Conservation (phyloP, 2,329 filamentous ascomycete species). For the Aureobasidium lini region DNA sequence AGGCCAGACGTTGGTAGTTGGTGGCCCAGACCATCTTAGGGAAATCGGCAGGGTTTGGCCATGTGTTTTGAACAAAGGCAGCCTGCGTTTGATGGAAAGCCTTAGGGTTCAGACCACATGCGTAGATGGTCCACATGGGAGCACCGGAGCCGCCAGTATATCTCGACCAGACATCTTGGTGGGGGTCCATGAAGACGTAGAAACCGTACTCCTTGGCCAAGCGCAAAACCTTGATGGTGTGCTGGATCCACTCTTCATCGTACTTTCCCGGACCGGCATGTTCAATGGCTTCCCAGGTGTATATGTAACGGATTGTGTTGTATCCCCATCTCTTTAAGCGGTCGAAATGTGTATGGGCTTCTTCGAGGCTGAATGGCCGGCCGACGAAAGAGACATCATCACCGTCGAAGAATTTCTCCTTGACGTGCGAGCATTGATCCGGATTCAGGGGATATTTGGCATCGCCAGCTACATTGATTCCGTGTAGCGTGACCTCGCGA, state of each 20-base stretch:
- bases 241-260: constrained; percentile 86
- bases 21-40: constrained; percentile 99
- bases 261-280: constrained; percentile 83
- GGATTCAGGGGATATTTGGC: constrained; percentile 81
- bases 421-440: constrained; percentile 70
- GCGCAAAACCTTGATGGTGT: constrained; percentile 78
- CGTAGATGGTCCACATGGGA: constrained; percentile 96
- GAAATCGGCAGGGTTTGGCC: constrained; percentile 72
- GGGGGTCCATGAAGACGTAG: constrained; percentile 96
- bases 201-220: constrained; percentile 86
- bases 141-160: constrained; percentile 92
- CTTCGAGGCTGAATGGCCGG: constrained; percentile 73
- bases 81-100: constrained; percentile 82
- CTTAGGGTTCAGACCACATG: constrained; percentile 80
- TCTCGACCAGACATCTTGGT: constrained; percentile 97
- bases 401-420: constrained; percentile 79
- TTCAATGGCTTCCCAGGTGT: constrained; percentile 99
- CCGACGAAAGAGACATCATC: constrained; percentile 85
- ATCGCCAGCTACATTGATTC: constrained; percentile 89
- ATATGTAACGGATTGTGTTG: constrained; percentile 93
- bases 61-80: constrained; percentile 91
- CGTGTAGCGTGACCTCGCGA: constrained; percentile 79
- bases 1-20: constrained; percentile 83
- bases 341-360: constrained; percentile 80
- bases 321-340: constrained; percentile 83